Conservation (phyloP, 2,329 filamentous ascomycete genomes). For the Drechslera avenae region DNA sequence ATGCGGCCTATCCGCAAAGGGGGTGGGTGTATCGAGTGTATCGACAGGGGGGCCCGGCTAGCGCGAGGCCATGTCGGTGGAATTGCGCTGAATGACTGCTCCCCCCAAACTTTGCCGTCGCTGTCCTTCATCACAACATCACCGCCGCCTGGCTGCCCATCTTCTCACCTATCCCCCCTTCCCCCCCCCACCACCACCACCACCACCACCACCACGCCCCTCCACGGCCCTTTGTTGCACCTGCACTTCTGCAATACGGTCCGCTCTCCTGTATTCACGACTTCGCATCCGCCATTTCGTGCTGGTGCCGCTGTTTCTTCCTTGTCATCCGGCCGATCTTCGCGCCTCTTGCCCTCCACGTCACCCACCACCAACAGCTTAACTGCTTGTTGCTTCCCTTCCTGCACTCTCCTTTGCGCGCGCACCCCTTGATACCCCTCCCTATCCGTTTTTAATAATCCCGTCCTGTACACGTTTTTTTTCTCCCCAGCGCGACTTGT, state of each 20-base stretch:
- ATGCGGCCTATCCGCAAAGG: slow-evolving; percentile 1
- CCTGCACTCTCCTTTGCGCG: slow-evolving; percentile 43
- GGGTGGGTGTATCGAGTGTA: too few relatives aligned
- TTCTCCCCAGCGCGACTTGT: slow-evolving; percentile 20
- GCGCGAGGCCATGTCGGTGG: slow-evolving; percentile 11
- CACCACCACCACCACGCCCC: slow-evolving; percentile 12
- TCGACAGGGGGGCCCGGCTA: slow-evolving; percentile 4
- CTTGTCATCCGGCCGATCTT: slow-evolving; percentile 39
- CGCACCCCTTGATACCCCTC: slow-evolving; percentile 29
- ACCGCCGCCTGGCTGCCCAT: slow-evolving; percentile 19
- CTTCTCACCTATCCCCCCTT: slow-evolving; percentile 18
- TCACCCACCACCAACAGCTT: slow-evolving; percentile 42
- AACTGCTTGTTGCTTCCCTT: slow-evolving; percentile 40
- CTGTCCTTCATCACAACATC: slow-evolving; percentile 27
- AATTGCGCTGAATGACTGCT: slow-evolving; percentile 13
- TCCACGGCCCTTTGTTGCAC: slow-evolving; percentile 32
- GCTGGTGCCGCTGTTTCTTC: slow-evolving; percentile 21
- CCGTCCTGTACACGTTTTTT: slow-evolving; percentile 19
- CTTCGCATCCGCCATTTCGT: slow-evolving; percentile 30
- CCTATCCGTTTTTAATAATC: slow-evolving; percentile 40
- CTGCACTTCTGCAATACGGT: slow-evolving; percentile 32
- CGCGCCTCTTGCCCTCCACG: slow-evolving; percentile 39
- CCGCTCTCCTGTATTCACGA: slow-evolving; percentile 28
- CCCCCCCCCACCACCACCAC: slow-evolving; percentile 9
- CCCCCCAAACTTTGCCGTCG: slow-evolving; percentile 21